Base-by-base conservation (phyloP, 2,329 filamentous ascomycete genomes). In the Ophiostoma perfectum region DNA sequence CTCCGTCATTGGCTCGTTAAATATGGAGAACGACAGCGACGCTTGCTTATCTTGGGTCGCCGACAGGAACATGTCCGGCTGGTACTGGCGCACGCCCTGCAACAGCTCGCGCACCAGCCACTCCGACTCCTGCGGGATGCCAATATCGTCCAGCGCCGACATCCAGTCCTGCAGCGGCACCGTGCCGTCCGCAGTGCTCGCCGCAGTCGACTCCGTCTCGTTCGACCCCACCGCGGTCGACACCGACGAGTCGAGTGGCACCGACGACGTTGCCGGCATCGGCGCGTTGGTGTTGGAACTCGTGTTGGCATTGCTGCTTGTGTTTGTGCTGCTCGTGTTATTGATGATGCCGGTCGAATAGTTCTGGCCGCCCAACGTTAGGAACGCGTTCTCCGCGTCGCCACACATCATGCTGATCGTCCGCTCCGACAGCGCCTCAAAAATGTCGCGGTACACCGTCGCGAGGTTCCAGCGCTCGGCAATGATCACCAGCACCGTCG, bases 401-500 rank as follows among this genome's bases (percentile, higher is more conserved):
- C 44, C 73, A 58, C 65, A 73, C 16, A 77, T 66, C 68, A 77
- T 74, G 52, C 63, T 72, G n/a, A 76, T 74, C 0, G 75, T 76
- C 5, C 71, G 67, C 47, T 74, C 71, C 0, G 75, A 74, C n/a
- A 77, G 70, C 0, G 72, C 45, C 67, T 77, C 75, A 41, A 77
- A 77, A 0, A 76, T 76, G 63, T 78, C 76, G 4, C 77, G 72
- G 69, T 77, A 78, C 0, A 75, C 67, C 0, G 74, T 73, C 0
- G 77, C 77, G 2, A 58, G 41, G 4, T 63, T 55, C 67, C 69
- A 68, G n/a, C 69, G 60, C 67, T 70, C 69, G 5, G 77, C 76
- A 9, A 78, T 76, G 55, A 79, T 77, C 45, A 77, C 73, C 6
- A 78, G 73, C 1, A 76, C 75, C 1, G 73, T 77, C 39, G 72